Evolutionary conservation across 768 basidiomycete genomes (phyloP).

Genomic region (Leccinum truebloodii): DNA sequence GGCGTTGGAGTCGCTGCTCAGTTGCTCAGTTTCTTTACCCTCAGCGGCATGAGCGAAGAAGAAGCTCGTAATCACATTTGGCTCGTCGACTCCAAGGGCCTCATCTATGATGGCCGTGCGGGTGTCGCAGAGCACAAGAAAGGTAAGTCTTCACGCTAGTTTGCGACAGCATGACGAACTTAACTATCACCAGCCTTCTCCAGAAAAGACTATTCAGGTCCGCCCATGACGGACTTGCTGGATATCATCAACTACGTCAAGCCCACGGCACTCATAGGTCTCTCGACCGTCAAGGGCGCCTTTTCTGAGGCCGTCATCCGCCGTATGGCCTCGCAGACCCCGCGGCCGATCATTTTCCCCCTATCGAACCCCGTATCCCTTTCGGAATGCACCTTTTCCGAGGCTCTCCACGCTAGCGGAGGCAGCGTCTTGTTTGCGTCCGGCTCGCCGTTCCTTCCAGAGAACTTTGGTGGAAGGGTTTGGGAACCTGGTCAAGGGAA

Average conservation of each 20-base stretch:
- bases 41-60: conserved; percentile 73
- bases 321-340: conserved; percentile 77
- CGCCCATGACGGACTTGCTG: conserved; percentile 70
- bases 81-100: conserved; percentile 84
- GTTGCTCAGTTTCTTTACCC: conserved; percentile 84
- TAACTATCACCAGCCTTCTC: conserved; percentile 63
- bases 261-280: conserved; percentile 87
- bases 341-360: conserved; percentile 88
- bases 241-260: conserved; percentile 80
- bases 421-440: conserved; percentile 84
- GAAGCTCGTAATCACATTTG: conserved; percentile 79
- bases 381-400: conserved; percentile 78
- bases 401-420: conserved; percentile 69
- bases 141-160: conserved; percentile 44
- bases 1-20: conserved; percentile 93
- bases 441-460: conserved; percentile 80
- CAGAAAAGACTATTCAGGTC: conserved; percentile 74
- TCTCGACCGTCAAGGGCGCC: conserved; percentile 85
- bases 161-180: background rate
- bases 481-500: conserved; percentile 89
- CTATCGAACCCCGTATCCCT: conserved; percentile 86
- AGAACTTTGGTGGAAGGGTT: conserved; percentile 52
- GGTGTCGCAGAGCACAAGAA: conserved; percentile 80
- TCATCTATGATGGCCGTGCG: conserved; percentile 76
- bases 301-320: conserved; percentile 73